These are phyloP conservation scores for Cutaneotrichosporon sp. DNA, from an alignment of 1,284 basidiomycete species.

Conservation along the genomic window DNA sequence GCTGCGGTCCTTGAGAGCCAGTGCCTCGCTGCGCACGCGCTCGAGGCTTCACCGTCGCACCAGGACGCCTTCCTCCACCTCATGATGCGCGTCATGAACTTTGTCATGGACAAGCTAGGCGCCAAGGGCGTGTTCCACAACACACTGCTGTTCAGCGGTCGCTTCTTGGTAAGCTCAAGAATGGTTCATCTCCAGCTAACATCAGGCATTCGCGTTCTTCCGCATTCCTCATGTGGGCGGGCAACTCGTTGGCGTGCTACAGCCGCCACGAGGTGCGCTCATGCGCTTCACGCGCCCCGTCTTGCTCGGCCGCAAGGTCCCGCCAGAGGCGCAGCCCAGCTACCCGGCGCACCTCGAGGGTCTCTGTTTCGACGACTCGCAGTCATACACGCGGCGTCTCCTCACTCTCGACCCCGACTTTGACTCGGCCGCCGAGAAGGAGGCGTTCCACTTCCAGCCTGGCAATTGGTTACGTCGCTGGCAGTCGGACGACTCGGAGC, in stretches of 20 bases:
- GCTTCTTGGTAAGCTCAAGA: slow-evolving; percentile 48
- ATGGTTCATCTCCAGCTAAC: background rate
- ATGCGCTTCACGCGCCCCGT: slow-evolving; percentile 49
- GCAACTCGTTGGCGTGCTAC: slow-evolving; percentile 56
- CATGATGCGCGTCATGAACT: slow-evolving; percentile 54
- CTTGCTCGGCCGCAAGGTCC: slow-evolving; percentile 31
- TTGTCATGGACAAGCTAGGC: slow-evolving; percentile 57
- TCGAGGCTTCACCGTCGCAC: slow-evolving; percentile 43
- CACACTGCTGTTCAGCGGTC: slow-evolving; percentile 56
- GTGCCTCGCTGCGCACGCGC: slow-evolving; percentile 47
- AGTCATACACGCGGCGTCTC: slow-evolving; percentile 47
- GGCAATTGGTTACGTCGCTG: slow-evolving; percentile 55
- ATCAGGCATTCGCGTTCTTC: slow-evolving; percentile 57
- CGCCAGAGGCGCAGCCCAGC: slow-evolving; percentile 30
- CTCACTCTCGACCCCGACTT: slow-evolving; percentile 38
- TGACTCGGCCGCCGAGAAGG: slow-evolving; percentile 43
- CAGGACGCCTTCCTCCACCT: slow-evolving; percentile 48
- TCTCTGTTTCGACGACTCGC: slow-evolving; percentile 49
- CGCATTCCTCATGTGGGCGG: slow-evolving; percentile 56
- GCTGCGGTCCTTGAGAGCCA: slow-evolving; percentile 55
- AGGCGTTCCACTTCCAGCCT: slow-evolving; percentile 53
- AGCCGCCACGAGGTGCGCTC: slow-evolving; percentile 53
- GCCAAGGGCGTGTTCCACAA: slow-evolving; percentile 59
- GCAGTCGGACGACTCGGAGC: slow-evolving; percentile 57
- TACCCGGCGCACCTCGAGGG: slow-evolving; percentile 48